Conservation (phyloP, 2,329 filamentous ascomycete species). For the Trichoderma koningiopsis region DNA sequence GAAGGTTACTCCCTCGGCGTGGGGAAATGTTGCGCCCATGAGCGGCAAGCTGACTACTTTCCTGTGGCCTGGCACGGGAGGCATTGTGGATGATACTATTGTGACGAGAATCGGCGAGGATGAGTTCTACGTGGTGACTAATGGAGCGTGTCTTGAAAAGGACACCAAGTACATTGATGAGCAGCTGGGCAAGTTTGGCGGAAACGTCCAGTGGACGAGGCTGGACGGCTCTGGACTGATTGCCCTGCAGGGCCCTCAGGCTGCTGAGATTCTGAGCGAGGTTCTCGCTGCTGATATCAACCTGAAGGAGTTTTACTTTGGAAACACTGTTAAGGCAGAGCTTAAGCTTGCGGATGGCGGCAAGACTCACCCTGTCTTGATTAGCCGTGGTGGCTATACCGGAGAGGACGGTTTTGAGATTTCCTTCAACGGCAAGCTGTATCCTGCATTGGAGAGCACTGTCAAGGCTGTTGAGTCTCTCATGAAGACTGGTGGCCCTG, state of each 20-base stretch:
- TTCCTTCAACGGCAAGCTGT: conserved; percentile 62
- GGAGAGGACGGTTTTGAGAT: conserved; percentile 99
- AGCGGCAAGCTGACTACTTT: conserved; percentile 83
- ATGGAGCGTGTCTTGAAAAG: conserved; percentile 88
- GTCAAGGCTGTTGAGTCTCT: conserved; percentile 68
- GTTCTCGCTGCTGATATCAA: conserved; percentile 59
- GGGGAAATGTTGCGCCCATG: conserved; percentile 65
- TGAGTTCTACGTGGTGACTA: conserved; percentile 90
- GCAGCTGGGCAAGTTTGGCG: conserved; percentile 63
- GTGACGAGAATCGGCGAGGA: conserved; percentile 77
- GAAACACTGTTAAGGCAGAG: conserved; percentile 67
- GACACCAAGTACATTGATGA: conserved; percentile 75
- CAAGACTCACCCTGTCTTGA: conserved; percentile 52
- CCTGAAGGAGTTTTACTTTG: conserved; percentile 77
- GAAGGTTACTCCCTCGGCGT: conserved; percentile 76
- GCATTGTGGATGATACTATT: conserved; percentile 93
- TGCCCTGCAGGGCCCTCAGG: conserved; percentile 84
- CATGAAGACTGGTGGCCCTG: conserved; percentile 62
- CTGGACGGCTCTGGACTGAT: conserved; percentile 76
- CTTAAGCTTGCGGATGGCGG: conserved; percentile 61
- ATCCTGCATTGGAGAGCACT: conserved; percentile 43
- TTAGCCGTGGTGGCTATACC: conserved; percentile 91
- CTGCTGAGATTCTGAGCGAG: conserved; percentile 67
- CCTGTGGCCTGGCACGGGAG: conserved; percentile 76
- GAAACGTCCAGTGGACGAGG: conserved; percentile 66